Evolutionary conservation across 1,284 basidiomycete genomes (phyloP).

Genomic region (Mycena citricolor): DNA sequence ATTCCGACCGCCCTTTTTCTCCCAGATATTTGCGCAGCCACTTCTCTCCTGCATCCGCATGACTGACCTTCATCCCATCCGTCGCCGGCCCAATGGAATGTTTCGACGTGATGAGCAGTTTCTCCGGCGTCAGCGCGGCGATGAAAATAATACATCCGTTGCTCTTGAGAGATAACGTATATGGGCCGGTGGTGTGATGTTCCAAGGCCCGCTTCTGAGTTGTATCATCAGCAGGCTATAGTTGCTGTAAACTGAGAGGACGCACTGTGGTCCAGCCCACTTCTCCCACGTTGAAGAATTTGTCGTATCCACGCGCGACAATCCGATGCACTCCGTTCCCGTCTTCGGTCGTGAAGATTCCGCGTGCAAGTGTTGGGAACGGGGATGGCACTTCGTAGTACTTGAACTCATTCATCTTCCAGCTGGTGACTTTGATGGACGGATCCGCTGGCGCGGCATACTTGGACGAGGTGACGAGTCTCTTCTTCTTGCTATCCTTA

Average conservation of each 20-base stretch:
- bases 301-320: constrained; percentile 93
- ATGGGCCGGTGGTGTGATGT: constrained; percentile 75
- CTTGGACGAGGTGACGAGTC: constrained; percentile 54
- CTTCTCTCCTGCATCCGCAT: constrained; percentile 76
- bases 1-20: constrained; percentile 64
- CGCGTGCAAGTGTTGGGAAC: constrained; percentile 89
- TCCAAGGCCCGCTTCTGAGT: constrained; percentile 78
- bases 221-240: constrained; percentile 8
- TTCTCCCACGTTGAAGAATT: constrained; percentile 98
- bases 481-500: constrained; percentile 52
- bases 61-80: constrained; percentile 39
- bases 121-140: constrained; percentile 74
- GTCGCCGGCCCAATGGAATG: constrained; percentile 70
- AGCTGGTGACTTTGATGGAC: constrained; percentile 64
- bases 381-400: constrained; percentile 87
- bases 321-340: constrained; percentile 58
- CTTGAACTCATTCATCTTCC: constrained; percentile 96
- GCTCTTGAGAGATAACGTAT: constrained; percentile 90
- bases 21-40: constrained; percentile 83
- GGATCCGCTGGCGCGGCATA: constrained; percentile 59
- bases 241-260: constrained; percentile 1
- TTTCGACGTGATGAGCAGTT: constrained; percentile 90
- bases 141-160: constrained; percentile 99
- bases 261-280: constrained; percentile 89
- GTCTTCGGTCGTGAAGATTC: constrained; percentile 72